Conservation (phyloP, 2,329 filamentous ascomycete species). For the Pseudogymnoascus sp. region DNA sequence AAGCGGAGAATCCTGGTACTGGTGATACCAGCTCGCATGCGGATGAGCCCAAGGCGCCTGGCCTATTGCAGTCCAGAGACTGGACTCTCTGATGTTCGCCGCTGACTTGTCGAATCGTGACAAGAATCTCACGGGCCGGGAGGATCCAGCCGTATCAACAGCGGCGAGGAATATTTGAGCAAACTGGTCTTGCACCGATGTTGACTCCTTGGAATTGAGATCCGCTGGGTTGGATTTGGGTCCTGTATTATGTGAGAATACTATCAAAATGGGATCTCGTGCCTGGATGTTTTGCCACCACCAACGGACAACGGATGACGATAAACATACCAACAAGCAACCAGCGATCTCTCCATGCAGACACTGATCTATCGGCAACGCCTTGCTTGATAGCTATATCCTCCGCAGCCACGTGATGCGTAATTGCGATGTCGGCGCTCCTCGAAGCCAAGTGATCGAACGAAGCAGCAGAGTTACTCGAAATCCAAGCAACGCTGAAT, state of each 20-base stretch:
- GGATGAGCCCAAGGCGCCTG: constrained; percentile 38
- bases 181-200: constrained; percentile 26
- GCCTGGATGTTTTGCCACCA: background rate
- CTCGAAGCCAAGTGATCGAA: constrained; percentile 35
- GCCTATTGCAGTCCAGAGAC: constrained; percentile 38
- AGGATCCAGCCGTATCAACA: constrained; percentile 27
- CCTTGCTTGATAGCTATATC: constrained; percentile 34
- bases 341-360: constrained; percentile 40
- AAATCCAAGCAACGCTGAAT: constrained; percentile 38
- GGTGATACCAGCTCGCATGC: constrained; percentile 40
- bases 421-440: constrained; percentile 37
- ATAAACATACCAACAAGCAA: constrained; percentile 32
- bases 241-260: constrained; percentile 7
- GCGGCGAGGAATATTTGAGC: constrained; percentile 27
- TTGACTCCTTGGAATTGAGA: constrained; percentile 26
- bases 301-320: constrained; percentile 5
- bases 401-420: constrained; percentile 36
- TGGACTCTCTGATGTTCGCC: constrained; percentile 40
- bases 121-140: constrained; percentile 33
- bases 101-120: constrained; percentile 41
- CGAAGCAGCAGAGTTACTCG: constrained; percentile 37
- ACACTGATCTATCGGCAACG: constrained; percentile 31
- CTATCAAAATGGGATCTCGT: background rate
- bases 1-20: constrained; percentile 37
- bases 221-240: constrained; percentile 29